Evolutionary conservation across 1,139 yeast species (phyloP).

Genomic region (Sugiyamaella castrensis): DNA sequence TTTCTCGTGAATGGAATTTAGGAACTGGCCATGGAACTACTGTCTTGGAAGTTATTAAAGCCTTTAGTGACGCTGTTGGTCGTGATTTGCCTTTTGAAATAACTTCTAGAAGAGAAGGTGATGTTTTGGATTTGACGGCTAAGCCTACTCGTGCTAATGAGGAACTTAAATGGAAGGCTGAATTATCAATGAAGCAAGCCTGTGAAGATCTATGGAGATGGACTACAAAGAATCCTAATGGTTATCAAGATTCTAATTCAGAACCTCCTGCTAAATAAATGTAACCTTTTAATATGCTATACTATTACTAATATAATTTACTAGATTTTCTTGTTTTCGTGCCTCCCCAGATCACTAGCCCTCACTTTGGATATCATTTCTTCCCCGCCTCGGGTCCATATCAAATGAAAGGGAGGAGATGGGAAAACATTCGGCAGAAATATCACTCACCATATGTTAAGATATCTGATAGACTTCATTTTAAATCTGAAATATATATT

Average conservation of each 20-base stretch:
- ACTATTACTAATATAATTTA: not conserved
- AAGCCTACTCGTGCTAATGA: constrained; percentile 61
- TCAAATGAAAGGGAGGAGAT: no score
- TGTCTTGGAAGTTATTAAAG: constrained; percentile 66
- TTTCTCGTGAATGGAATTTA: constrained; percentile 75
- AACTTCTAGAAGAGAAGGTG: constrained; percentile 70
- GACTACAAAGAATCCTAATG: constrained; percentile 68
- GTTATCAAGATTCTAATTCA: constrained; percentile 41
- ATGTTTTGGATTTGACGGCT: constrained; percentile 73
- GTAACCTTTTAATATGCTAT: not conserved
- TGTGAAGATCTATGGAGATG: constrained; percentile 77
- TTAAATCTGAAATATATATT: no score
- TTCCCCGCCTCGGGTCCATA: no score
- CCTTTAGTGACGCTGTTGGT: constrained; percentile 70
- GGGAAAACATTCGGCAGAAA: no score
- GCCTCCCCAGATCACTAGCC: no score
- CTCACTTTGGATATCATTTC: no score
- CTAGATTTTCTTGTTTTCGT: not conserved
- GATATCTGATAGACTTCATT: no score
- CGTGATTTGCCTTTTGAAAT: constrained; percentile 62
- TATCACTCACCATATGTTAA: no score
- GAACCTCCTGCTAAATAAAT: constrained; percentile 18
- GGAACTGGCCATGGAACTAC: constrained; percentile 82
- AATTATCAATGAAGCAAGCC: constrained; percentile 57
- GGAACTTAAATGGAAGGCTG: constrained; percentile 66